Evolutionary conservation across 2,329 filamentous ascomycete species (phyloP), one percentile per base, ranked within the genome.

Genomic region (Exophiala spinifera): DNA sequence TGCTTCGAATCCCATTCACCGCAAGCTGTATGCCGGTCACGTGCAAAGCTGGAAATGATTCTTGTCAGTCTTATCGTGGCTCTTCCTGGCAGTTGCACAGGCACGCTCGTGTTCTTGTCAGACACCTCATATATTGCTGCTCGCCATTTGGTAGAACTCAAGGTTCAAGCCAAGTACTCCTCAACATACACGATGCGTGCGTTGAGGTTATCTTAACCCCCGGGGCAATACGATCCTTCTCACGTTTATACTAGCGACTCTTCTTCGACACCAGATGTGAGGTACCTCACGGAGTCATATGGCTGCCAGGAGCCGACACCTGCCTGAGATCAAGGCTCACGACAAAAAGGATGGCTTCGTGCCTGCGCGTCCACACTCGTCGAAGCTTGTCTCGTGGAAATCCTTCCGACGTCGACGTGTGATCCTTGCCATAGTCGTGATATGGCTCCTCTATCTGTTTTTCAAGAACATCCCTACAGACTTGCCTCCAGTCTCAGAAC

Each of bases 401-500:
- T 53, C 62, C 13, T 69, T 70, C 48, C 70, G 72, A 17, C 67
- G 68, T 49, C 80, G 79, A 65, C 80, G 85, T 46, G 64, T 84
- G 28, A 65, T 75, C 13, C 52, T 81, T 4, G 74, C 72, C 33
- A 48, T 79, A 3, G 51, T 79, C 44, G 73, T 79, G 31, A 69
- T 78, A 44, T 65, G 79, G 33, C 66, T 79, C 23, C 56, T 89
- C 19, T 87, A 86, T 66, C 71, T 88, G 57, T 82, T 89, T 65
- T 70, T 86, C 65, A 79, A 80, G 61, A 81, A 86, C 66, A 80
- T 88, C 51, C 84, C 85, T 7, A 76, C 71, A 10, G 76, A 78
- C 58, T 62, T 79, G 15, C 57, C 62, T 19, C 68, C 72, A 36
- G 65, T 65, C 4, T 56, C 55, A 11, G 61, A 68, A 57, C 65